Conservation (phyloP, 257 asterid genomes). For the Phtheirospermum japonicum region DNA sequence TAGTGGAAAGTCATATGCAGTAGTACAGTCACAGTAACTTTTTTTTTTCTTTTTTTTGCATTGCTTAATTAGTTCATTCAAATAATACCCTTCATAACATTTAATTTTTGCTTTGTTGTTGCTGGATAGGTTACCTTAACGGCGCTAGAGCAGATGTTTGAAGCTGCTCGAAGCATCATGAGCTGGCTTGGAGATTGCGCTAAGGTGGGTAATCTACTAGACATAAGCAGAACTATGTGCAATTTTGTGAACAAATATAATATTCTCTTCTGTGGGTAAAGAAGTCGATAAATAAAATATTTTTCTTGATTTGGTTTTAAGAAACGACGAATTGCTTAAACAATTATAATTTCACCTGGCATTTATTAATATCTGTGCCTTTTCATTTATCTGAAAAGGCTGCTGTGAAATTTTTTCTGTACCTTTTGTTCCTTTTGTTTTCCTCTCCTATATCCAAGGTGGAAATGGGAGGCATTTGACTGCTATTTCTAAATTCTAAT, state of each 20-base stretch:
- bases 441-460: not conserved
- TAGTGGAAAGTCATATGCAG: slow-evolving; percentile 22
- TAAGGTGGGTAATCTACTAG: slow-evolving; percentile 52
- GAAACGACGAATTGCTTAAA: no score
- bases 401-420: no score
- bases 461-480: not conserved
- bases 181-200: slow-evolving; percentile 98
- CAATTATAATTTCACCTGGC: no score
- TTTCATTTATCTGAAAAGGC: no score
- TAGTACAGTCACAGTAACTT: not conserved
- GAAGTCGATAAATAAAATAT: no score
- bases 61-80: slow-evolving; percentile 17
- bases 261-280: no score
- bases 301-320: no score
- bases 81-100: slow-evolving; percentile 3
- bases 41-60: slow-evolving; percentile 13
- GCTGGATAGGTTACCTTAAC: slow-evolving; percentile 69
- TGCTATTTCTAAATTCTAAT: not conserved
- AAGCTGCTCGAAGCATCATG: slow-evolving; percentile 93
- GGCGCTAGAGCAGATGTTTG: slow-evolving; percentile 94
- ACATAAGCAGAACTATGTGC: not conserved
- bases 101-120: slow-evolving; percentile 24
- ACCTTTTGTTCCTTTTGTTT: not conserved
- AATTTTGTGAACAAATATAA: no score
- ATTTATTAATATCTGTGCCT: no score